Conservation (phyloP, 1,139 yeast genomes). For the Saccharomyces hybrid region DNA sequence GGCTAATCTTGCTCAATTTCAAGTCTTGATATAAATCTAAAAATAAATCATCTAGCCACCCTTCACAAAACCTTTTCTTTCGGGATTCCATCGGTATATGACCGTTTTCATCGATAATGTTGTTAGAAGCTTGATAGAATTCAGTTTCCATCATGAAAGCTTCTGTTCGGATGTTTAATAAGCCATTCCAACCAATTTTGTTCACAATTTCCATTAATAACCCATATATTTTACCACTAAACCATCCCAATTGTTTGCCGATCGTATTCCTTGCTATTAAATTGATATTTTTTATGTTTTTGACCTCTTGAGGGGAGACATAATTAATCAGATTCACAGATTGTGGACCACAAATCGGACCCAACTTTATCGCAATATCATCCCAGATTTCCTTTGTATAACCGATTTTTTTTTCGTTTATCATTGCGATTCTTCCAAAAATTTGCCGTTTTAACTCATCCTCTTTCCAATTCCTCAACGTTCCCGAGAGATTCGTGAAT, state of each 20-base stretch:
- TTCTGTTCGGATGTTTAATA: slow-evolving; percentile 67
- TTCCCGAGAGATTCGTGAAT: slow-evolving; percentile 47
- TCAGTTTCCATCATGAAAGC: slow-evolving; percentile 96
- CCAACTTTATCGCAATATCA: slow-evolving; percentile 31
- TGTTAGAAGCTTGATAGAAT: slow-evolving; percentile 30
- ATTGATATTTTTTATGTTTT: slow-evolving; percentile 51
- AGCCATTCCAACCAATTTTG: slow-evolving; percentile 83
- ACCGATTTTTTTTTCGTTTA: slow-evolving; percentile 28
- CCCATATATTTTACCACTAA: slow-evolving; percentile 56
- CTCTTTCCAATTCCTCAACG: slow-evolving; percentile 22
- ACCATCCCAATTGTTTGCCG: slow-evolving; percentile 68
- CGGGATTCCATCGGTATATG: slow-evolving; percentile 34
- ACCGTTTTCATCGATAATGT: not conserved
- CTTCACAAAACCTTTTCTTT: slow-evolving; percentile 79
- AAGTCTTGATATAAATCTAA: slow-evolving; percentile 83
- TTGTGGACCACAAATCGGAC: slow-evolving; percentile 52
- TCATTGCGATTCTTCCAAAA: slow-evolving; percentile 57
- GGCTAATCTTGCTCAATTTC: slow-evolving; percentile 68
- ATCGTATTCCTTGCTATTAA: slow-evolving; percentile 70
- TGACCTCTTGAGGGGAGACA: slow-evolving; percentile 37
- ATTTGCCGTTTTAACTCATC: slow-evolving; percentile 18
- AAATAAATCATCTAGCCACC: slow-evolving; percentile 89
- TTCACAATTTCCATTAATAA: slow-evolving; percentile 54
- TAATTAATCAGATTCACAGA: slow-evolving; percentile 39
- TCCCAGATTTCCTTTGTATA: slow-evolving; percentile 37